A percentile compares a stretch with the other conserved stretches of the same genome.
These are phyloP conservation scores for Rhizopogon vinicolor DNA, from an alignment of 768 basidiomycete species.

Conservation along the genomic window DNA sequence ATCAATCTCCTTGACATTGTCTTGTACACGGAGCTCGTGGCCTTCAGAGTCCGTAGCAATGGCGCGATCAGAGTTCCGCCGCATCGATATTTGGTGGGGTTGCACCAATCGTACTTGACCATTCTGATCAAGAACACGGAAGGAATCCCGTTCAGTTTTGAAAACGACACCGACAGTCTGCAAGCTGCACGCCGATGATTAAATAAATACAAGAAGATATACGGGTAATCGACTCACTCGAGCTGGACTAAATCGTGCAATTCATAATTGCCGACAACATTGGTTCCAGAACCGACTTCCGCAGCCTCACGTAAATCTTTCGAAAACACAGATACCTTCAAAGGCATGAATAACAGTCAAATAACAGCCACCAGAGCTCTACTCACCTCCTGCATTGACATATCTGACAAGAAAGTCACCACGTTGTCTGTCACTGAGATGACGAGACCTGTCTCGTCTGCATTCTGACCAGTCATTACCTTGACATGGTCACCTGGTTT, in stretches of 20 bases:
- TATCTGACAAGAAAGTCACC: constrained; percentile 95
- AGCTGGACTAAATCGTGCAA: constrained; percentile 95
- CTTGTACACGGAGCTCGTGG: constrained; percentile 80
- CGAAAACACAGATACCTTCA: constrained; percentile 91
- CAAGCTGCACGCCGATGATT: constrained; percentile 41
- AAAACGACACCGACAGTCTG: constrained; percentile 97
- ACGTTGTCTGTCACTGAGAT: constrained; percentile 87
- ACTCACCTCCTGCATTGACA: constrained; percentile 90
- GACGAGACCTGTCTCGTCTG: constrained; percentile 94
- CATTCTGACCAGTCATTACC: constrained; percentile 93
- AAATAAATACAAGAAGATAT: constrained; percentile 8
- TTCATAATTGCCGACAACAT: constrained; percentile 90
- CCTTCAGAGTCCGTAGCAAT: constrained; percentile 90
- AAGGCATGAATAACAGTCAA: constrained; percentile 5
- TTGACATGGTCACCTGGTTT: constrained; percentile 98
- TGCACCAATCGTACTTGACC: constrained; percentile 85
- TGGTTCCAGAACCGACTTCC: constrained; percentile 90
- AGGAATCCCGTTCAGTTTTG: constrained; percentile 93
- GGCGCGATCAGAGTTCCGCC: constrained; percentile 72
- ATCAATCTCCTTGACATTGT: constrained; percentile 89
- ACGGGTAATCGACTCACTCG: constrained; percentile 56
- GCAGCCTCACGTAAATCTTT: constrained; percentile 97
- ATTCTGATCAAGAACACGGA: constrained; percentile 94
- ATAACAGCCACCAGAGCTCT: not conserved
- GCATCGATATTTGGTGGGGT: constrained; percentile 93